A percentile compares a stretch with the other conserved stretches of the same genome.
phyloP scores from a whole-genome alignment of 148 eudicot genomes.

The Vaccinium vitisidaea region DNA sequence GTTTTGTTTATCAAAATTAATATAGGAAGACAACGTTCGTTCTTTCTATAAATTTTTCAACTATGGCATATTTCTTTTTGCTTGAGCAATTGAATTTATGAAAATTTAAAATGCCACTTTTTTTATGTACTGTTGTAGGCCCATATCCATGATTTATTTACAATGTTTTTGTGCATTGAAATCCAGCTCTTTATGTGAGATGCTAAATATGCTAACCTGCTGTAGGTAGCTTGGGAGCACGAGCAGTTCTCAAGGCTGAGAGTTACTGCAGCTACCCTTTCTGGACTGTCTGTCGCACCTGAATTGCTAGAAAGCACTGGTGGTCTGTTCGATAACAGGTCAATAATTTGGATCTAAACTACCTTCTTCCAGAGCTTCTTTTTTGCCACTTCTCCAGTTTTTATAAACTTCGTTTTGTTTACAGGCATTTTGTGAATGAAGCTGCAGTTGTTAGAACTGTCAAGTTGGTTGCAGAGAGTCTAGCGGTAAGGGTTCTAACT shows the following conservation, averaged over 20 bases:
- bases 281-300: constrained; percentile 78
- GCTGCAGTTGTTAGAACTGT: constrained; percentile 60
- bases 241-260: constrained; percentile 96
- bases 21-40: neutral
- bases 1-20: neutral
- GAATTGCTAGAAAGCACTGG: constrained; percentile 82
- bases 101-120: neutral
- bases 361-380: neutral
- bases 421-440: constrained; percentile 67
- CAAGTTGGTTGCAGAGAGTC: constrained; percentile 96
- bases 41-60: neutral
- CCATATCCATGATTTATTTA: neutral
- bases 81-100: neutral
- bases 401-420: constrained; percentile 21
- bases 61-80: neutral
- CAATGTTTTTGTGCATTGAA: neutral
- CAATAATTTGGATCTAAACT: constrained; percentile 5
- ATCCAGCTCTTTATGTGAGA: constrained; percentile 15
- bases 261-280: constrained; percentile 92
- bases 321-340: constrained; percentile 85
- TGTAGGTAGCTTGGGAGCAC: constrained; percentile 99
- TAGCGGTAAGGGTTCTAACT: constrained; percentile 60
- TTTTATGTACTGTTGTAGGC: constrained; percentile 11
- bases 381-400: constrained; percentile 9
- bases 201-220: constrained; percentile 39